Evolutionary conservation across 306 rosid genomes (phyloP).

Genomic region (Morella rubra): DNA sequence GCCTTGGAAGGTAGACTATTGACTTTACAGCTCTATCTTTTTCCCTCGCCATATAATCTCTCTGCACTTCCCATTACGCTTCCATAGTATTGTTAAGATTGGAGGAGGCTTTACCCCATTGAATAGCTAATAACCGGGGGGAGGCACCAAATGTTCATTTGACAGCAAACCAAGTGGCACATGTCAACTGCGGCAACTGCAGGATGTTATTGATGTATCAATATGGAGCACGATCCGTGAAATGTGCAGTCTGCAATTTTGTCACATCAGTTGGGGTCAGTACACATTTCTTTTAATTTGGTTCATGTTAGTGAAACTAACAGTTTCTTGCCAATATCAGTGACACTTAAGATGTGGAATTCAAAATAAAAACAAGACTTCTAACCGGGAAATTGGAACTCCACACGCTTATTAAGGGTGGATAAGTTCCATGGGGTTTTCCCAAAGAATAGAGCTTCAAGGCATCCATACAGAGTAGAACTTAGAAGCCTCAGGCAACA

Average conservation of each 20-base stretch:
- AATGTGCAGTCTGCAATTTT: constrained; percentile 98
- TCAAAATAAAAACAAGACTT: neutral
- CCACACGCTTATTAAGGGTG: neutral
- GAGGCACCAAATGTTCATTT: constrained; percentile 27
- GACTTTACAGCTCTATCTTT: neutral
- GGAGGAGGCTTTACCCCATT: neutral
- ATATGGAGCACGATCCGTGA: constrained; percentile 94
- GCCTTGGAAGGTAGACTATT: constrained; percentile 82
- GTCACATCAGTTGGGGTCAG: constrained; percentile 96
- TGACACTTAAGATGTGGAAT: neutral
- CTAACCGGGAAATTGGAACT: neutral
- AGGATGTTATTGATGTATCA: constrained; percentile 93
- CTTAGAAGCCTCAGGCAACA: too few species aligned
- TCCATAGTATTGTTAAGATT: neutral
- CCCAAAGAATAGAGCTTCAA: neutral
- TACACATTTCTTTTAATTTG: constrained; percentile 14
- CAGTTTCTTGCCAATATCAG: neutral
- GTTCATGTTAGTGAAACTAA: neutral
- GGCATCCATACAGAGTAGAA: neutral
- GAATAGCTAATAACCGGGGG: constrained; percentile 7
- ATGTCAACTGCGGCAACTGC: constrained; percentile 93
- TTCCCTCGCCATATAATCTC: constrained; percentile 16
- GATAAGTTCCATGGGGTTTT: neutral
- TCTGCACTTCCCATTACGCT: neutral
- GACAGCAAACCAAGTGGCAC: constrained; percentile 99